Conservation (phyloP, 805 yeast species). For the Candida nitratophila region DNA sequence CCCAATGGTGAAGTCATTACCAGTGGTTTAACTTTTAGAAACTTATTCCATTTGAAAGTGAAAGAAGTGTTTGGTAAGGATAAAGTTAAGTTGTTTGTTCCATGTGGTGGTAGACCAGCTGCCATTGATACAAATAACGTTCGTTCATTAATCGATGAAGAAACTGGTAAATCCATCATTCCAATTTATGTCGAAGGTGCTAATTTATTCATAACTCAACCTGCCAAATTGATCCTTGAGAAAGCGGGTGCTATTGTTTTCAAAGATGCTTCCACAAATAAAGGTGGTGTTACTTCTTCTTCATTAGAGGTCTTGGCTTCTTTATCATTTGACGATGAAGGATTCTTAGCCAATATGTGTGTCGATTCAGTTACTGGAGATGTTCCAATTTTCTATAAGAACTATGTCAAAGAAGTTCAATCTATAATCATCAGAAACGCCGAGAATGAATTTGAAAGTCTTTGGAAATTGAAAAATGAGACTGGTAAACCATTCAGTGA, state of each 20-base stretch:
- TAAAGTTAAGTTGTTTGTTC: conserved; percentile 79
- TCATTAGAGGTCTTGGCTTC: conserved; percentile 94
- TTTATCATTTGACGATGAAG: conserved; percentile 78
- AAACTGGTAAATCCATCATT: conserved; percentile 68
- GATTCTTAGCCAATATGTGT: conserved; percentile 76
- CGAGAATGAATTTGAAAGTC: conserved; percentile 71
- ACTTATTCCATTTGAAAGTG: conserved; percentile 75
- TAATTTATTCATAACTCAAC: conserved; percentile 88
- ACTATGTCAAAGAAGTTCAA: conserved; percentile 85
- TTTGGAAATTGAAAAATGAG: conserved; percentile 68
- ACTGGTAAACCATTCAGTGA: conserved; percentile 60
- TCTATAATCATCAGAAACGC: conserved; percentile 71
- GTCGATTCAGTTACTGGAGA: conserved; percentile 43
- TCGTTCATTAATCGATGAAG: conserved; percentile 57
- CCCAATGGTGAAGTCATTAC: conserved; percentile 70
- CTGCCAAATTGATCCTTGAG: conserved; percentile 83
- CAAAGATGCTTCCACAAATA: conserved; percentile 95
- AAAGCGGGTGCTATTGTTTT: conserved; percentile 79
- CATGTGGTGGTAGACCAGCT: conserved; percentile 98
- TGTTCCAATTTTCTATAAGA: conserved; percentile 68
- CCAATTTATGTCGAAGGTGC: conserved; percentile 98
- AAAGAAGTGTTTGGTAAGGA: conserved; percentile 52
- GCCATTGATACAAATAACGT: conserved; percentile 88
- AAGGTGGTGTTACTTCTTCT: conserved; percentile 98
- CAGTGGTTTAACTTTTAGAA: conserved; percentile 86